Percentiles rank a stretch among this genome's conserved stretches.
Evolutionary conservation across 345 rosid species (phyloP).

Genomic region (Eucalyptus curtisii): DNA sequence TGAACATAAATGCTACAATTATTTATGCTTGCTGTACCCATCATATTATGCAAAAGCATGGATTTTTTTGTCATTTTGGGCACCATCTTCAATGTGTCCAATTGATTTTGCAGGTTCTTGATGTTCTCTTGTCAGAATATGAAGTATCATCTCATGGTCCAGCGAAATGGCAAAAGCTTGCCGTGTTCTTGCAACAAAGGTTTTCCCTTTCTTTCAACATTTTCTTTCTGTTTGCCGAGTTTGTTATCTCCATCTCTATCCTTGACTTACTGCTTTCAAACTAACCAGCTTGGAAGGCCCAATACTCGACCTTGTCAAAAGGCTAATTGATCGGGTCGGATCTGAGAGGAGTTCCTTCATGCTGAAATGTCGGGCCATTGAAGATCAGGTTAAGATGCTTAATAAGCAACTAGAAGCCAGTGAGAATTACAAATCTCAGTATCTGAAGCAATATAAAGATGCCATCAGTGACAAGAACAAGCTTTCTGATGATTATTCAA

Average conservation of each 20-base stretch:
- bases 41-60: not conserved
- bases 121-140: slow-evolving; percentile 64
- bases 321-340: slow-evolving; percentile 69
- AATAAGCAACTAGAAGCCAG: slow-evolving; percentile 83
- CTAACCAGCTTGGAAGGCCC: slow-evolving; percentile 84
- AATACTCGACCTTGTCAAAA: slow-evolving; percentile 61
- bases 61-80: not conserved
- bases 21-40: not conserved
- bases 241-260: not conserved
- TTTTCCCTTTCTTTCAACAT: not conserved
- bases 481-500: slow-evolving; percentile 70
- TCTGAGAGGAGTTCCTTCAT: slow-evolving; percentile 73
- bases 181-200: slow-evolving; percentile 82
- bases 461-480: slow-evolving; percentile 89
- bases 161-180: slow-evolving; percentile 89
- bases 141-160: slow-evolving; percentile 79
- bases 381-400: slow-evolving; percentile 71
- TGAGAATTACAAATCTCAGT: slow-evolving; percentile 71
- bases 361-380: slow-evolving; percentile 72
- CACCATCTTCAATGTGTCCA: not conserved
- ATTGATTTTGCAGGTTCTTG: slow-evolving; percentile 51
- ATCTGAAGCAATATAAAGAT: slow-evolving; percentile 86
- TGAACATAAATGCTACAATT: not conserved
- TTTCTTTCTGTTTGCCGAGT: not conserved
- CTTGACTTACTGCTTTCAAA: not conserved